phyloP scores from a whole-genome alignment of 305 asterid genomes.

The Euphrasia arctica region DNA sequence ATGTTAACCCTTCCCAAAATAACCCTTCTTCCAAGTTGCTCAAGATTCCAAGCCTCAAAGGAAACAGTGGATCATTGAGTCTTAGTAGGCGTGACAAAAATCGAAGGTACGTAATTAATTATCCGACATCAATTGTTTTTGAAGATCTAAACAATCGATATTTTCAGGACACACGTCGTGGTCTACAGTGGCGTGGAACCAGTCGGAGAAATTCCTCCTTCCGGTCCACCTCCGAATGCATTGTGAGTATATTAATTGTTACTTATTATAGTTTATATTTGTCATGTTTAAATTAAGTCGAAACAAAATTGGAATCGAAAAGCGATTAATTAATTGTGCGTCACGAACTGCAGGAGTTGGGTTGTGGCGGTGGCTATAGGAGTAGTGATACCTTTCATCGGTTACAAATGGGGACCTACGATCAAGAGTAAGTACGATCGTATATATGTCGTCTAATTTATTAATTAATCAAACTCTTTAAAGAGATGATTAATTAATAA shows the following conservation, averaged over 20 bases:
- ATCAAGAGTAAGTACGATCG: slow-evolving; percentile 26
- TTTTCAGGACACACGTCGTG: slow-evolving; percentile 21
- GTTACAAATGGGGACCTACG: slow-evolving; percentile 37
- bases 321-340: no score
- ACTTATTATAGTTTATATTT: no score
- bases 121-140: background rate
- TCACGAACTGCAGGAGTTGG: slow-evolving; percentile 26
- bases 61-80: slow-evolving; percentile 16
- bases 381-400: slow-evolving; percentile 34
- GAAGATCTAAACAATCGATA: background rate
- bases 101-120: slow-evolving; percentile 23
- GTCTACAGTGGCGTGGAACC: slow-evolving; percentile 28
- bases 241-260: slow-evolving; percentile 23
- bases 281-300: no score
- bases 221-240: slow-evolving; percentile 33
- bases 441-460: no score
- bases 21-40: slow-evolving; percentile 12
- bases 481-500: no score
- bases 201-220: slow-evolving; percentile 24
- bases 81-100: slow-evolving; percentile 15
- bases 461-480: no score
- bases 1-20: background rate
- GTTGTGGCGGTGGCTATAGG: slow-evolving; percentile 35
- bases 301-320: no score
- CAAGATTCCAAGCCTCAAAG: slow-evolving; percentile 2